These are phyloP conservation scores for Coniochaeta sp. DNA, from an alignment of 2,329 filamentous ascomycete species.

Conservation along the genomic window DNA sequence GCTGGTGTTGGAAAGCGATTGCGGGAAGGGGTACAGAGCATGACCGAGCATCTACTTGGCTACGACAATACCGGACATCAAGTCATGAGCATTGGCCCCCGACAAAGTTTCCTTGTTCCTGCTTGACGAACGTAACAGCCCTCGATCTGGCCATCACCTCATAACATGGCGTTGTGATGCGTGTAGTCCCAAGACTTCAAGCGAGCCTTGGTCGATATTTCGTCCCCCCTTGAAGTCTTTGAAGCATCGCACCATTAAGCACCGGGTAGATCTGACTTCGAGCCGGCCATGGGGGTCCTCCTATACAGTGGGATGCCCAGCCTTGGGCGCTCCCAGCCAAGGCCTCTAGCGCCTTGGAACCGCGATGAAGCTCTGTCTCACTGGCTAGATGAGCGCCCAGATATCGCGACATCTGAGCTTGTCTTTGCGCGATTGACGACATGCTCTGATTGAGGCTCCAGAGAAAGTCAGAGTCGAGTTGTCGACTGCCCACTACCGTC, in stretches of 20 bases:
- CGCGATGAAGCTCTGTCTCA: neutral
- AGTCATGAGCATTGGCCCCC: too few relatives aligned
- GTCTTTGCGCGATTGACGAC: neutral
- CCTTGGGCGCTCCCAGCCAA: neutral
- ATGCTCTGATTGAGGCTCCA: neutral
- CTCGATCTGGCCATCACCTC: neutral
- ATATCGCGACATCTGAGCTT: neutral
- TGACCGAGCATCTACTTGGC: too few relatives aligned
- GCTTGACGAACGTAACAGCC: neutral
- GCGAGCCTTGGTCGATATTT: neutral
- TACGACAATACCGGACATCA: too few relatives aligned
- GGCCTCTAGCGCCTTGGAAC: neutral
- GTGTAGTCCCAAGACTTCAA: neutral
- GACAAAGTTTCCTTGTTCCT: too few relatives aligned
- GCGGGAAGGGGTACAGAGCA: too few relatives aligned
- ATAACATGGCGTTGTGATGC: neutral
- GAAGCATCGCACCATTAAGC: too few relatives aligned
- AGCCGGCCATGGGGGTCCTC: neutral
- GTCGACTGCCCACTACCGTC: neutral
- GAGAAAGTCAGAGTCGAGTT: neutral
- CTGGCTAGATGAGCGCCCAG: neutral
- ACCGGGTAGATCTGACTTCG: neutral
- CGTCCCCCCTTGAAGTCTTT: too few relatives aligned
- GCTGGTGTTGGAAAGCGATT: too few relatives aligned
- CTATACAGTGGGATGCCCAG: neutral